phyloP scores from a whole-genome alignment of 2,329 filamentous ascomycete species.

The Exophiala alcalophila region DNA sequence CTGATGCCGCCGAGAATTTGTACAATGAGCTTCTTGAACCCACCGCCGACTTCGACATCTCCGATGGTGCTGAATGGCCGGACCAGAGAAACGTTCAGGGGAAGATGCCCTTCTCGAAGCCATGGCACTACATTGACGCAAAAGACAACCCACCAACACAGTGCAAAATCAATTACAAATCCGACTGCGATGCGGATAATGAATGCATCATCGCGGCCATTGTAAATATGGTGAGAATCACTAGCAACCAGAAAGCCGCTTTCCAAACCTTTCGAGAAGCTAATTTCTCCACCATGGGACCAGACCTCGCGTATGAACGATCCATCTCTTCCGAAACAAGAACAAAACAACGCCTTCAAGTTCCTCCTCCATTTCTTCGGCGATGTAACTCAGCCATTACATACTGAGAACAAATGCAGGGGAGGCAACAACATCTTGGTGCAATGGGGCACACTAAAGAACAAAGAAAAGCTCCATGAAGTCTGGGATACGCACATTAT shows the following conservation, averaged over 20 bases:
- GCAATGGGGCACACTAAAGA: conserved; percentile 2
- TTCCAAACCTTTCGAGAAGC: no score
- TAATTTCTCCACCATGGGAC: not conserved
- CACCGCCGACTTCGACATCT: conserved; percentile 10
- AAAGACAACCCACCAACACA: conserved; percentile 6
- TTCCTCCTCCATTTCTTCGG: conserved; percentile 10
- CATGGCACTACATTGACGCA: conserved; percentile 15
- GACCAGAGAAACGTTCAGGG: not conserved
- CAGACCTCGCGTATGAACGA: conserved; percentile 8
- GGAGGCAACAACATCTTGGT: conserved; percentile 8
- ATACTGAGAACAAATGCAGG: conserved; percentile 9
- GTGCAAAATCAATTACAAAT: conserved; percentile 7
- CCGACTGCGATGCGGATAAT: conserved; percentile 9
- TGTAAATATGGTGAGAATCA: conserved; percentile 1
- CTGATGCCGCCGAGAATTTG: conserved; percentile 1
- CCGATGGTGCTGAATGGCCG: conserved; percentile 11
- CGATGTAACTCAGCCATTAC: conserved; percentile 4
- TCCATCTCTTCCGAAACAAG: not conserved
- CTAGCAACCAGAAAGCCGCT: no score
- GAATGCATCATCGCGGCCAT: conserved; percentile 5
- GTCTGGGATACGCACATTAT: conserved; percentile 16
- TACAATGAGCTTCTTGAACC: conserved; percentile 10
- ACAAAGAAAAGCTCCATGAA: not conserved
- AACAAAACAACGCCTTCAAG: conserved; percentile 5
- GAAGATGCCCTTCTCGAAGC: conserved; percentile 1